These are phyloP conservation scores for Nicotiana tomentosiformis DNA, from an alignment of 257 asterid species.

Conservation along the genomic window DNA sequence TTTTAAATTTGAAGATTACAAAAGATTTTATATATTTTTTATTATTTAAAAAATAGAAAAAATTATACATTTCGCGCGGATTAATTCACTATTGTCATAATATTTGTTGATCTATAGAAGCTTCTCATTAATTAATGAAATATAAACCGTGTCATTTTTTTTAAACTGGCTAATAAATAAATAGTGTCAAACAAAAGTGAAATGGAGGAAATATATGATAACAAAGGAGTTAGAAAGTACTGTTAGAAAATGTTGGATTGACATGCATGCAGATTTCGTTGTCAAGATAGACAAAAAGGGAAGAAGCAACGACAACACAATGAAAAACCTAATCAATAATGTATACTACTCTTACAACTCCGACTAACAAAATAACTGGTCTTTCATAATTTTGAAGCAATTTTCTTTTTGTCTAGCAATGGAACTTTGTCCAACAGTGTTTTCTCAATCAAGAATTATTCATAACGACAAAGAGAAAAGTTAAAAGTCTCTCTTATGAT, in stretches of 20 bases:
- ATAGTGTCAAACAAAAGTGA: no score
- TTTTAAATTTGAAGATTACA: no score
- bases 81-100: no score
- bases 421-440: neutral
- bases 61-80: no score
- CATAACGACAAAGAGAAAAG: neutral
- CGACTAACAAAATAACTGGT: neutral
- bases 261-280: slow-evolving; percentile 1
- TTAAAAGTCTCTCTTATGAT: neutral
- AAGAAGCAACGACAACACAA: neutral
- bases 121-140: no score
- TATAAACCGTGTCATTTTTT: no score
- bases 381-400: neutral
- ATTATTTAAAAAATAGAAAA: no score
- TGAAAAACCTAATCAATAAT: neutral
- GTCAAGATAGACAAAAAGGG: neutral
- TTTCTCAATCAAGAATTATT: neutral
- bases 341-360: neutral
- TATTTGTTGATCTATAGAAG: no score
- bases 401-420: neutral
- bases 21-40: no score
- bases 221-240: neutral
- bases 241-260: neutral
- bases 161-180: no score
- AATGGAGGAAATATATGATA: no score